Base-by-base conservation (phyloP, 805 yeast species). In the Lachancea quebecensis region DNA sequence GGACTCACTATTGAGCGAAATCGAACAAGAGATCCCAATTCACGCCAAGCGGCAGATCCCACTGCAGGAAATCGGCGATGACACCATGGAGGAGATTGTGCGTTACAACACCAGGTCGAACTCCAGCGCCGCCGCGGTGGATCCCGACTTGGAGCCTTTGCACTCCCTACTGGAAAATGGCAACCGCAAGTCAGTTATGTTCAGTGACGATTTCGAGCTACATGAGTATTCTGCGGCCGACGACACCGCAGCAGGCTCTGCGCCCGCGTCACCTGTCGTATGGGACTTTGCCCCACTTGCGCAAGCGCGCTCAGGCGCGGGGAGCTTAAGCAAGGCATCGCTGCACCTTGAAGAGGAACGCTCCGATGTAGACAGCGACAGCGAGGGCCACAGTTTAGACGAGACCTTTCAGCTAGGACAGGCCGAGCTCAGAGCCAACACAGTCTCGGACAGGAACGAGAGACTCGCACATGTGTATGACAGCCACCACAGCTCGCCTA, bases 21-120 rank as follows among this genome's bases (percentile, higher is more conserved):
- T 62, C 14, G 67, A 62, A 17, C 48, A 53, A 36, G 67, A 60
- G 40, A 50, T 62, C 50, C 46, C 46, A 5, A 34, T 21, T 10
- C 27, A 10, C 21, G 42, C 41, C 29, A 38, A 37, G 11, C 57
- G 52, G 48, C 55, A 54, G 35, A 29, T 59, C 10, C 58, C 65
- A 2, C 39, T 57, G 35, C 55, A 59, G 15, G 65, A 60, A 11
- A 56, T 60, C 11, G 65, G 64, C 4, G 64, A 60, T 25, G 65
- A 60, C 8, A 62, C 65, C 0, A 60, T 62, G 65, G 65, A 59
- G 9, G 52, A 55, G 57, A 46, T 60, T 16, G 61, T 59, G 1
- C 48, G 46, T 8, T 54, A 58, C 40, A 60, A 62, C 41, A 62
- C 65, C n/a, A 33, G 33, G 18, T 25, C 38, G 2, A 44, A 44